Percentiles rank a stretch among this genome's conserved stretches.
These are phyloP conservation scores for Blakeslea trispora DNA, from an alignment of 371 early-diverging fungal genomes.

Conservation along the genomic window DNA sequence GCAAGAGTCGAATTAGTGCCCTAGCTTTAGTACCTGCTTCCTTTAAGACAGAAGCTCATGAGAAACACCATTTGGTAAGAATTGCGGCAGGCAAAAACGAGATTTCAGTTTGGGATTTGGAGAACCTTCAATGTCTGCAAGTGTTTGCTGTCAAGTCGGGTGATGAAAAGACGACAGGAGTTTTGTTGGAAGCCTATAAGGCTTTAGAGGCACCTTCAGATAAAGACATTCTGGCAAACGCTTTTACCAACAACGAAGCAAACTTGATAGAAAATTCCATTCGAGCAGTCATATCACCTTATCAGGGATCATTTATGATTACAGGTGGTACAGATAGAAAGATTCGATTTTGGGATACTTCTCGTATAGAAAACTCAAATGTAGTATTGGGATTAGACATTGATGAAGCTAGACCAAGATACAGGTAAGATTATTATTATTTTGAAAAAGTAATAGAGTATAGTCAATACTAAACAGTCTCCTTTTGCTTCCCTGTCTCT, in stretches of 20 bases:
- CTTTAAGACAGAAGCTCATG: conserved; percentile 30
- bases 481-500: not conserved
- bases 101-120: conserved; percentile 85
- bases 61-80: conserved; percentile 44
- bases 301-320: conserved; percentile 67
- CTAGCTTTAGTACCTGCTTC: conserved; percentile 57
- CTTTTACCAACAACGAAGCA: conserved; percentile 56
- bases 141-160: conserved; percentile 65
- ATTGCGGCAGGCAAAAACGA: conserved; percentile 78
- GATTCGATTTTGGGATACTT: conserved; percentile 81
- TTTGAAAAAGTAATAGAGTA: no score
- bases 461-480: no score
- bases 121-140: conserved; percentile 68
- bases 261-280: conserved; percentile 57
- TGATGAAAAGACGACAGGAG: conserved; percentile 57
- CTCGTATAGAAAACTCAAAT: conserved; percentile 67
- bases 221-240: conserved; percentile 48
- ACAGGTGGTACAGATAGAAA: conserved; percentile 84
- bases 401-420: conserved; percentile 62
- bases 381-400: conserved; percentile 70
- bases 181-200: conserved; percentile 55
- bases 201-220: conserved; percentile 58
- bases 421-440: conserved; percentile 56
- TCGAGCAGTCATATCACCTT: conserved; percentile 55
- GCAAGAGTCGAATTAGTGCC: conserved; percentile 67